These are phyloP conservation scores for Microcyclospora pomicola DNA, from an alignment of 2,329 filamentous ascomycete species.

Conservation along the genomic window DNA sequence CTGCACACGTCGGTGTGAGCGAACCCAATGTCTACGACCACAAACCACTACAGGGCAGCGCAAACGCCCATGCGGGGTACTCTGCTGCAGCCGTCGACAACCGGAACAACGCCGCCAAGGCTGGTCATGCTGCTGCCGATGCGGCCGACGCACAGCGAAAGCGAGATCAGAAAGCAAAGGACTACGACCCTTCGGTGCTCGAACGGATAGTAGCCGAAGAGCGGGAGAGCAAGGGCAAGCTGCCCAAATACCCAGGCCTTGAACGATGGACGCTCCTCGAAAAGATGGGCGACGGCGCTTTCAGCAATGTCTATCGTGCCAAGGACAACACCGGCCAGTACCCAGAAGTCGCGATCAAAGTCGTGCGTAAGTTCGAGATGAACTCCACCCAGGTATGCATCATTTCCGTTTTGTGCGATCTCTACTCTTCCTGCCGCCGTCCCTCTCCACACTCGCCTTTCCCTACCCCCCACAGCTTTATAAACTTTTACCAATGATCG, in stretches of 20 bases:
- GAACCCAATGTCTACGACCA: conserved; percentile 49
- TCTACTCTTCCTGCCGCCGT: conserved; percentile 6
- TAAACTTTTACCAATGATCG: conserved; percentile 3
- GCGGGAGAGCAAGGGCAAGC: conserved; percentile 69
- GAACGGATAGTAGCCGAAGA: conserved; percentile 85
- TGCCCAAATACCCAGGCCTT: conserved; percentile 72
- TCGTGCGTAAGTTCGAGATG: conserved; percentile 98
- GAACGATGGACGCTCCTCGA: conserved; percentile 77
- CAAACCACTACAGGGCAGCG: conserved; percentile 32
- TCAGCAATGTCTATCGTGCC: conserved; percentile 95
- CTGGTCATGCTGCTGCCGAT: conserved; percentile 50
- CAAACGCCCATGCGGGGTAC: conserved; percentile 40
- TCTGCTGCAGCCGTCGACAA: conserved; percentile 49
- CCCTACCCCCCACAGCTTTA: neutral
- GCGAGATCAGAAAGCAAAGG: conserved; percentile 30
- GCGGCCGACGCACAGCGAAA: conserved; percentile 50
- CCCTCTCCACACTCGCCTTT: conserved; percentile 1
- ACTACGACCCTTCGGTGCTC: conserved; percentile 51
- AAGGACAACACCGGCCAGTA: conserved; percentile 57
- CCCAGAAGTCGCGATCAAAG: conserved; percentile 89
- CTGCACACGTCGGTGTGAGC: conserved; percentile 29
- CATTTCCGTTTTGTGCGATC: conserved; percentile 3
- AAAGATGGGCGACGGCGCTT: conserved; percentile 98
- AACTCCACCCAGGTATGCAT: conserved; percentile 90
- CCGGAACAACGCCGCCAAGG: conserved; percentile 53